Percentiles rank a stretch among this genome's conserved stretches.
These are phyloP conservation scores for Colletotrichum musae DNA, from an alignment of 2,329 filamentous ascomycete genomes.

Conservation along the genomic window DNA sequence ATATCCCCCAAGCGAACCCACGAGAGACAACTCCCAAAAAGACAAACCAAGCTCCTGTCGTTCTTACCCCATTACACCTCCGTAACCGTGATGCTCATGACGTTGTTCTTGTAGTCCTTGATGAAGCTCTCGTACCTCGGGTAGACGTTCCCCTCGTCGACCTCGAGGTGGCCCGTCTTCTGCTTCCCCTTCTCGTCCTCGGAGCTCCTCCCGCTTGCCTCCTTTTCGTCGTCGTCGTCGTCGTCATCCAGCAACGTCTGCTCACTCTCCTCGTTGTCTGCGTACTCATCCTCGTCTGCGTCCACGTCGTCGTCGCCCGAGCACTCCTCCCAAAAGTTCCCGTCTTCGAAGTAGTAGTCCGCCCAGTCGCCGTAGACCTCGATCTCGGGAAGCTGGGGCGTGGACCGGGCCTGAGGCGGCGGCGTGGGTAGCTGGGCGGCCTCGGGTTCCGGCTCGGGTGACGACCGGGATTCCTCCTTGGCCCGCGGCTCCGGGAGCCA, in stretches of 20 bases:
- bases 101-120: constrained; percentile 36
- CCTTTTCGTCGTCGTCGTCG: neutral
- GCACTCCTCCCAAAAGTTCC: constrained; percentile 35
- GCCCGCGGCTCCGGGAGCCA: constrained; percentile 28
- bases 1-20: neutral
- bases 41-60: neutral
- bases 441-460: neutral
- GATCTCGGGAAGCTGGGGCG: constrained; percentile 13
- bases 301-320: neutral
- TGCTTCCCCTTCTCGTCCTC: constrained; percentile 2
- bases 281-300: constrained; percentile 1
- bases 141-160: constrained; percentile 17
- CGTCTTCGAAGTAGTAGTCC: constrained; percentile 43
- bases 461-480: neutral
- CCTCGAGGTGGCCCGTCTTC: constrained; percentile 5
- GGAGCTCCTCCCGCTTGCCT: neutral
- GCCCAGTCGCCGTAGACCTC: constrained; percentile 43
- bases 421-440: neutral
- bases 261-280: neutral
- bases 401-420: neutral
- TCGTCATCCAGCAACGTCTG: neutral
- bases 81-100: constrained; percentile 30
- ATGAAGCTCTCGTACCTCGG: constrained; percentile 40
- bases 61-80: constrained; percentile 9
- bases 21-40: neutral